Evolutionary conservation across 1,284 basidiomycete species (phyloP).

Genomic region (Cutaneotrichosporon cyanovorans): DNA sequence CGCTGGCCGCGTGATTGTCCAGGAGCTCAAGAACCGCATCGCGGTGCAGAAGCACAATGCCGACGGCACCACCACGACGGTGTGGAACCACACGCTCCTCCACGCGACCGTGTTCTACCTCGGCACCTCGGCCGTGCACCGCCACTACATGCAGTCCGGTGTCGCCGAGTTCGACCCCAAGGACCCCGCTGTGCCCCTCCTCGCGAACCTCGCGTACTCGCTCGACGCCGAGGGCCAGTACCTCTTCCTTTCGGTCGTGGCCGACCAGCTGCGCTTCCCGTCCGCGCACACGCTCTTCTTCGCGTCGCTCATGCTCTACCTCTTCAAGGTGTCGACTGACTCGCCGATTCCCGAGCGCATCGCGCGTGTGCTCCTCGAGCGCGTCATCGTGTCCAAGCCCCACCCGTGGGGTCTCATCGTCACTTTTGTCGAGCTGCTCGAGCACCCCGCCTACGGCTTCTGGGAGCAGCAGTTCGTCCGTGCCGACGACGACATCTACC

Average conservation of each 20-base stretch:
- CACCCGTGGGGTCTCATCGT: constrained; percentile 96
- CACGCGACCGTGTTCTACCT: constrained; percentile 94
- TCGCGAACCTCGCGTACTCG: constrained; percentile 72
- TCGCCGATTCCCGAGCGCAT: constrained; percentile 71
- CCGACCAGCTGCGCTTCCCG: constrained; percentile 89
- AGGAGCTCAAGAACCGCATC: constrained; percentile 71
- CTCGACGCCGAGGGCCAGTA: constrained; percentile 92
- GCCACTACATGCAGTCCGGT: constrained; percentile 67
- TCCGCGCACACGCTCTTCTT: constrained; percentile 98
- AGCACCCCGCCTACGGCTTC: constrained; percentile 43
- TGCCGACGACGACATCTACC: constrained; percentile 40
- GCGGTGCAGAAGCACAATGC: constrained; percentile 50
- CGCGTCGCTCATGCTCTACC: constrained; percentile 74
- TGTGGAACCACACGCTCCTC: constrained; percentile 80
- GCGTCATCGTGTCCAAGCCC: constrained; percentile 85
- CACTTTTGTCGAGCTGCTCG: constrained; percentile 72
- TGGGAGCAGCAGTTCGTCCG: constrained; percentile 45
- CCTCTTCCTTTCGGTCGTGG: constrained; percentile 79
- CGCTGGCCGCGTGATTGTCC: constrained; percentile 55
- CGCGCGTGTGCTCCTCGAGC: constrained; percentile 83
- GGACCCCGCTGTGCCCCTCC: constrained; percentile 71
- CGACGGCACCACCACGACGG: constrained; percentile 54
- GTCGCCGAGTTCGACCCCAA: constrained; percentile 68
- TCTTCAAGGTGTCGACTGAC: constrained; percentile 53
- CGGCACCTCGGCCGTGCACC: constrained; percentile 78